Evolutionary conservation across 1,139 yeast species (phyloP), one percentile per base, ranked within the genome.

Genomic region (Geotrichum aggregatum): DNA sequence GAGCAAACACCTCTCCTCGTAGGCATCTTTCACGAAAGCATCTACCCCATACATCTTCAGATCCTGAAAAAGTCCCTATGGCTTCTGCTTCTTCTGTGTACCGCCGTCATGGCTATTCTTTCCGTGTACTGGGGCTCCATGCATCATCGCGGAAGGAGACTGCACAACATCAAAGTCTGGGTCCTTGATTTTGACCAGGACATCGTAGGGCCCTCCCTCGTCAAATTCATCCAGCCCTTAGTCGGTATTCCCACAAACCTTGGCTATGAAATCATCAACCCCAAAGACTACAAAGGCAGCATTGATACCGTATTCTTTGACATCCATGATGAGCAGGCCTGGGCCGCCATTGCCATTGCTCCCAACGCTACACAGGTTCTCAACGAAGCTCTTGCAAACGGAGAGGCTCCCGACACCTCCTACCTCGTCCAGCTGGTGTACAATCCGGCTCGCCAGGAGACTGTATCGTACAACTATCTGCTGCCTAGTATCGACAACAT

Each of bases 161-260:
- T 67, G 35, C 61, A 61, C 11, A 74, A 78, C 57, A 63, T 82
- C 56, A 66, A 72, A 22, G 67, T 76, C 63, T 65, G 77, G 50
- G 76, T 82, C 33, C 75, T 76, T 22, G 66, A 75, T 50, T 79
- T 76, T 55, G 83, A 80, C 56, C 61, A 63, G 1, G 62, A 45
- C 18, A 26, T 28, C 21, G 50, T 59, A 19, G 58, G 59, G 28
- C 49, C 48, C 30, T 33, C 54, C 44, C 85, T 59, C 94, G 95
- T 51, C 72, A 84, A 55, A 83, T 87, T 66, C 84, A 81, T 67
- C 72, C 83, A 66, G 76, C 86, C 60, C 80, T 87, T 66, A 67
- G 47, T 47, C 21, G 35, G 35, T 6, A 16, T n/a, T 19, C 41
- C 41, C 11, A 19, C 19, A 5, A 41, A 48, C 19, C 40, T 54